phyloP scores from a whole-genome alignment of 345 rosid genomes.

The Clausena lansium region DNA sequence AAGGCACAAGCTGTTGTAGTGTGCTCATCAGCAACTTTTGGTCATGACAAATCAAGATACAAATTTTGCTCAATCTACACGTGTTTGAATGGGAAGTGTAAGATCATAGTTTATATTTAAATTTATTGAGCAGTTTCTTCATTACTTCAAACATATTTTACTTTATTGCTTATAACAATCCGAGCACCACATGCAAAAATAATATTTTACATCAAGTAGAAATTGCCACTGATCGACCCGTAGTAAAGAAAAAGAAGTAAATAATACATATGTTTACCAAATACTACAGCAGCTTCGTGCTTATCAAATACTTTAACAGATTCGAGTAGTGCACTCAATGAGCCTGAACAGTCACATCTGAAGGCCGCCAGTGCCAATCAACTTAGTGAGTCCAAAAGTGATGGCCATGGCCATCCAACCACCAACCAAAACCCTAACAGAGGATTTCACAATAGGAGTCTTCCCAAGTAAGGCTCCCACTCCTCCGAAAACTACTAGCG shows the following conservation, averaged over 20 bases:
- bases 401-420: slow-evolving; percentile 78
- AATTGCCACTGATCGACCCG: background rate
- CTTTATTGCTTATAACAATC: background rate
- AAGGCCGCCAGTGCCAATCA: slow-evolving; percentile 34
- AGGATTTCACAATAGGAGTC: slow-evolving; percentile 45
- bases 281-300: no score
- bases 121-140: background rate
- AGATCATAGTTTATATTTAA: no score
- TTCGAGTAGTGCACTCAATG: no score
- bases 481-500: slow-evolving; percentile 52
- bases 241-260: no score
- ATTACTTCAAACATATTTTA: background rate
- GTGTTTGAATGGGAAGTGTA: no score
- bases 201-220: background rate
- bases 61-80: no score
- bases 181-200: background rate
- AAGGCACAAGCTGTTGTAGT: no score
- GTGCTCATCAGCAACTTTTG: no score
- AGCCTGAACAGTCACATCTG: background rate
- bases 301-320: no score
- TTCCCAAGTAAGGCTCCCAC: slow-evolving; percentile 57
- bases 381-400: slow-evolving; percentile 68
- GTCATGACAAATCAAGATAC: no score
- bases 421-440: slow-evolving; percentile 53
- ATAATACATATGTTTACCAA: no score